Conservation (phyloP, 495 filamentous ascomycete genomes). For the Penicillium manginii region DNA sequence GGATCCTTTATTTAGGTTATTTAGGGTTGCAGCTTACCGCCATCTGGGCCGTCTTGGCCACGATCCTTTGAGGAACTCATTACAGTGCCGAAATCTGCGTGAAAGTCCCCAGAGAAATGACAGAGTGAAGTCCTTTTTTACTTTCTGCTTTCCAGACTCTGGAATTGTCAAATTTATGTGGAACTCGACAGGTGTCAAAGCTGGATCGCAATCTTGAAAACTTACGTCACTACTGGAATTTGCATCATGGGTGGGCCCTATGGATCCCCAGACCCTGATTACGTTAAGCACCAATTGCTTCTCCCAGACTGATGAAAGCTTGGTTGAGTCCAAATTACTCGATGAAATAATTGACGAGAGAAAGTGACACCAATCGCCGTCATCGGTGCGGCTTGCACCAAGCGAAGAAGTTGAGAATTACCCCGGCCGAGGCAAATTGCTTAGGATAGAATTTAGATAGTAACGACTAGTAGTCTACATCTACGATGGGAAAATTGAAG, state of each 20-base stretch:
- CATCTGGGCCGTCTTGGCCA: conserved; percentile 7
- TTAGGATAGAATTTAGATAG: background rate
- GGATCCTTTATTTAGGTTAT: conserved; percentile 7
- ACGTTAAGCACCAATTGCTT: background rate
- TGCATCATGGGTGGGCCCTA: conserved; percentile 6
- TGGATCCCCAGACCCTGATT: background rate
- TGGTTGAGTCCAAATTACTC: background rate
- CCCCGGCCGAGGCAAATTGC: too few species aligned
- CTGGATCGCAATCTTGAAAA: conserved; percentile 13
- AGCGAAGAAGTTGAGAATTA: too few species aligned
- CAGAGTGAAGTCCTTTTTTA: background rate
- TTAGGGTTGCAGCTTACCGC: conserved; percentile 11
- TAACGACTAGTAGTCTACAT: too few species aligned
- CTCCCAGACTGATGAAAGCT: background rate
- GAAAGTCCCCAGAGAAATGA: background rate
- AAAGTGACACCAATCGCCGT: background rate
- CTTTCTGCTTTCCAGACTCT: background rate
- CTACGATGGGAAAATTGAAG: background rate
- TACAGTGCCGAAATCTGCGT: background rate
- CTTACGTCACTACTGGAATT: conserved; percentile 14
- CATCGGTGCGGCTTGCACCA: background rate
- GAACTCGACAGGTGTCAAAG: conserved; percentile 7
- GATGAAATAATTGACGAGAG: background rate
- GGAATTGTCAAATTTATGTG: background rate
- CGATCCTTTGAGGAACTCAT: background rate